Base-by-base conservation (phyloP, 108 stramenopile genomes). In the Skeletonema grethae region DNA sequence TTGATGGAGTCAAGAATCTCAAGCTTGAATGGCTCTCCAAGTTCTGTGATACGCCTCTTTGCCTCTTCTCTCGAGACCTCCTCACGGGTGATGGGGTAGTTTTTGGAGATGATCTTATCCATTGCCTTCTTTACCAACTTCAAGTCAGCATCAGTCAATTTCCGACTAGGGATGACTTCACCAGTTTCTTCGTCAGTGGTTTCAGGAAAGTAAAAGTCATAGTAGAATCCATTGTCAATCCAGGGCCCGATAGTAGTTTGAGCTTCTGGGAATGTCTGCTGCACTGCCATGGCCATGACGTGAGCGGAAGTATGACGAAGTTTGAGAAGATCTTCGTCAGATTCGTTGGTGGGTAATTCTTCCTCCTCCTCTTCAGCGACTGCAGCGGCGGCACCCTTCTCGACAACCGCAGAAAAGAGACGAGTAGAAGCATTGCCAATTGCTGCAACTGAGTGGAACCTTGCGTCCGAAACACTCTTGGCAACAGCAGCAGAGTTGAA, bases 241-340 rank as follows among this genome's bases (percentile, higher is more conserved):
- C 98, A 98, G 1, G 98, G 98, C 11, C 98, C 98, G 72, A 98
- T 97, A 45, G 98, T 97, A 22, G 97, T 96, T 79, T 98, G 97
- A 11, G 94, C 95, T 63, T 90, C 91, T 28, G 95, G 96, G 70
- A 90, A 97, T 13, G 94, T 80, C 59, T 84, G 72, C 79, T 99
- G 97, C 39, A 99, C 98, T 7, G 98, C 98, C 96, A 97, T 97
- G 65, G 98, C 98, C 98, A 99, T 97, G 43, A 99, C 97, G 80
- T 99, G 98, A 8, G 96, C 96, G 30, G 97, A 86, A 5, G 96
- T 96, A 85, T 99, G 98, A 43, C 98, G 90, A 48, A 99, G 93
- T 57, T 82, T 82, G 7, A 99, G 86, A 53, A 98, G 67, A 30
- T 95, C 82, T 7, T 84, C 67, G 65, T 93, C 96, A 65, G 87